A percentile compares a stretch with the other conserved stretches of the same genome.
Evolutionary conservation across 2,329 filamentous ascomycete species (phyloP).

Genomic region (Dactylellina cionopaga): DNA sequence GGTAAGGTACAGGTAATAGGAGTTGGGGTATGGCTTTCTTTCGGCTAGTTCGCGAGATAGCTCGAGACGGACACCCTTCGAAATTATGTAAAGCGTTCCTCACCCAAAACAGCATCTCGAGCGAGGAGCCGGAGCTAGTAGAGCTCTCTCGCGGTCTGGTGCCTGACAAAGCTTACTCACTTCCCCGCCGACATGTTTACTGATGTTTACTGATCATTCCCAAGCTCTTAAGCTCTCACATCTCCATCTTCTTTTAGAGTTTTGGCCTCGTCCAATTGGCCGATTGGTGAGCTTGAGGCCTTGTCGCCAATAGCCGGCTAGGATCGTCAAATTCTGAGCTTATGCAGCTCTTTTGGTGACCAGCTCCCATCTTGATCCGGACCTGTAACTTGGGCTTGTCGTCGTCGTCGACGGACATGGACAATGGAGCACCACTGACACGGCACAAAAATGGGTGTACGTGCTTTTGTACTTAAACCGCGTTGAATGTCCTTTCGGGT

Average conservation of each 20-base stretch:
- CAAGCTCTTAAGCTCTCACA: neutral
- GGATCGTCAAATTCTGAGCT: neutral
- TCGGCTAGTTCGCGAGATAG: too few relatives aligned
- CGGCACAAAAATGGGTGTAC: neutral
- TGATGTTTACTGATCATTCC: slow-evolving; percentile 45
- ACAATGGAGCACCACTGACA: too few relatives aligned
- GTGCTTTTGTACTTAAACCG: slow-evolving; percentile 9
- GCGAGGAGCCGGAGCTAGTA: too few relatives aligned
- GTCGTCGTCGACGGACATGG: too few relatives aligned
- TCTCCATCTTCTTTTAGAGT: too few relatives aligned
- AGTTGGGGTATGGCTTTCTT: too few relatives aligned
- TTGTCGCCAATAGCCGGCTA: neutral
- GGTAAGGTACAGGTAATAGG: too few relatives aligned
- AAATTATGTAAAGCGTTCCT: slow-evolving; percentile 1
- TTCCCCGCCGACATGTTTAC: slow-evolving; percentile 28
- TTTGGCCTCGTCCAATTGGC: too few relatives aligned
- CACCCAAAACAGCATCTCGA: too few relatives aligned
- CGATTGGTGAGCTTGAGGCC: too few relatives aligned
- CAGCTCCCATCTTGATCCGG: slow-evolving; percentile 11
- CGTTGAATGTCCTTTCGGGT: slow-evolving; percentile 15
- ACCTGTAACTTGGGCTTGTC: too few relatives aligned
- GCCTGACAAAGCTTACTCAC: slow-evolving; percentile 33
- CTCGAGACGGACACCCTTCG: too few relatives aligned
- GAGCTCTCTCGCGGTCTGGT: neutral
- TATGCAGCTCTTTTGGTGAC: neutral